Base-by-base conservation (phyloP, 2,329 filamentous ascomycete genomes). In the Intubia oerlemansii region DNA sequence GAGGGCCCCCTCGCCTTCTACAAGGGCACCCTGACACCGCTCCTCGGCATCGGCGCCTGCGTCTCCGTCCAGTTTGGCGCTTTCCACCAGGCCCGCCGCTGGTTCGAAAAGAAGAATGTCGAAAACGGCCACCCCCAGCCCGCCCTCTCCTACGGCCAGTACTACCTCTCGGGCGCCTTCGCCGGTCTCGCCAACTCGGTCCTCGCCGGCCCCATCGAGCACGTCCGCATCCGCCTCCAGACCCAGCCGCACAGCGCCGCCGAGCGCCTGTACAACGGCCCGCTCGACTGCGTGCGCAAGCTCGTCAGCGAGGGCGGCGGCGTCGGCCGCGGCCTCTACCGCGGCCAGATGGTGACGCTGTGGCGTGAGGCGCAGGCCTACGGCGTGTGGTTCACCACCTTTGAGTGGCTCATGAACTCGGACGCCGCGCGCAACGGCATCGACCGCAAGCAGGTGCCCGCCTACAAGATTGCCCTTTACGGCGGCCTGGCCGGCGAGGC, bases 61-160 rank as follows among this genome's bases (percentile, higher is more conserved):
- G 84, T 88, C 25, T 93, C 82, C n/a, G 76, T 98, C 42, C 88
- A 98, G 59, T 98, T 98, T 51, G 88, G 84, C 37, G 88, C 78
- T 42, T 98, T 95, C 62, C 82, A 93, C 59, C 74, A 77, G 45
- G 84, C 85, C 7, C 78, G 80, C 34, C 79, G 88, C 34, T 74
- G 66, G 44, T 71, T 98, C 47, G 85, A 95, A 56, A 57, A 66
- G 25, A 62, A 64, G 39, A 91, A 91, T 52, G 48, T 19, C 16
- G 29, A n/a, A 15, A 17, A 8, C n/a, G 14, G 73, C 49, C 69
- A 68, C 42, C 66, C 67, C 10, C 22, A 28, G 10, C 62, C 36
- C 27, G 56, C 60, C 15, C 66, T 95, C 17, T 66, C 66, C 14
- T 92, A 92, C 53, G 49, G 54, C 2, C 81, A 98, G 53, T 95